Evolutionary conservation across 148 eudicot species (phyloP), one percentile per base, ranked within the genome.

Genomic region (Chenopodium berlandieri): DNA sequence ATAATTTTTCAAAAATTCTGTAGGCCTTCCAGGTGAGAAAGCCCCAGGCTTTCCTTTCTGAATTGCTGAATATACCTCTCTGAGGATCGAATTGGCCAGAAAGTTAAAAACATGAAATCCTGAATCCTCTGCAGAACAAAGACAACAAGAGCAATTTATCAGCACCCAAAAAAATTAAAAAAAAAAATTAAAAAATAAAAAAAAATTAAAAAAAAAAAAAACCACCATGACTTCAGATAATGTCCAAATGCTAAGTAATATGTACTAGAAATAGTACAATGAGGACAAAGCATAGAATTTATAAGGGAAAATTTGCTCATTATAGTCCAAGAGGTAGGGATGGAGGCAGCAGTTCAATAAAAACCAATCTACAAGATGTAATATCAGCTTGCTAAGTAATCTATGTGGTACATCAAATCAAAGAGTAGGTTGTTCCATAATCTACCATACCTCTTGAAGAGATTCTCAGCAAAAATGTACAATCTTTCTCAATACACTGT

Each of bases 81-180:
- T 92, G 82, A 96, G 94, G 31, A 96, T 92, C 70, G 99, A 96
- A 90, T 96, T 96, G 37, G 98, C 95, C 75, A 96, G 81, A 86
- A 96, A 96, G 89, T 94, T 92, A 85, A 94, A 96, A 23, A 96
- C 98, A 86, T 96, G 99, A 79, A 96, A 88, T 70, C 99, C 99
- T 34, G 99, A 89, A 89, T 96, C 94, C 86, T 94, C 99, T 94
- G 99, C 91, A 89, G 30, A 79, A 83, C 54, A 84, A 40, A 40
- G n/a, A 86, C 58, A 32, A 76, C 23, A 32, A 76, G 52, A 77
- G 77, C 69, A n/a, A 64, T 62, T 22, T 48, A 52, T 75, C 52
- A 86, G 66, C 30, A 73, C 40, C 23, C 54, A 12, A 14, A 71
- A 27, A 27, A 27, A 27, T 0, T 0, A 27, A 27, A 31, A 31